phyloP scores from a whole-genome alignment of 1,139 yeast genomes.

The Yamadazyma dendronema region DNA sequence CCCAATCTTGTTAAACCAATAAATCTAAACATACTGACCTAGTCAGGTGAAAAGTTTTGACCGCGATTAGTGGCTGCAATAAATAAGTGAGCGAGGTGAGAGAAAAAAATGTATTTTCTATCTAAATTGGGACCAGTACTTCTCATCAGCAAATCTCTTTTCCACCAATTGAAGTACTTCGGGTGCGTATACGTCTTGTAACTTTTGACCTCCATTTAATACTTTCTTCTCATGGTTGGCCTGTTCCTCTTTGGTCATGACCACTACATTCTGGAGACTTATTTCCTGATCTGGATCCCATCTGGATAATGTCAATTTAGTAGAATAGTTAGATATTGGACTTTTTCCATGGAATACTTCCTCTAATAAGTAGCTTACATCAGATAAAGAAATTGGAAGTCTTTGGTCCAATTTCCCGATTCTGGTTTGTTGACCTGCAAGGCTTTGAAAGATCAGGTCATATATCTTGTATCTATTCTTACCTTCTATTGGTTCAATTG shows the following conservation, averaged over 20 bases:
- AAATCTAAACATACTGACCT: not conserved
- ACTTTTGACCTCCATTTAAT: conserved; percentile 58
- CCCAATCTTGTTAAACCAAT: not conserved
- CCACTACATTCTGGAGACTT: conserved; percentile 71
- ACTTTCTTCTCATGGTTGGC: conserved; percentile 72
- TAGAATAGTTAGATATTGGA: conserved; percentile 80
- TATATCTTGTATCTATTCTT: conserved; percentile 81
- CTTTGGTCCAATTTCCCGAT: conserved; percentile 68
- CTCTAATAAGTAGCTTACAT: conserved; percentile 82
- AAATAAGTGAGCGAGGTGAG: not conserved
- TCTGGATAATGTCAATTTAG: conserved; percentile 72
- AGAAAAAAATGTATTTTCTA: too few species aligned
- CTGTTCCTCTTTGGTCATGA: conserved; percentile 89
- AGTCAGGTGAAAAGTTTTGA: not conserved
- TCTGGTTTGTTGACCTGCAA: conserved; percentile 85
- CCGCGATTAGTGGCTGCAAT: not conserved
- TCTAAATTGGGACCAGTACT: conserved; percentile 59
- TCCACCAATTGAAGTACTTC: conserved; percentile 60
- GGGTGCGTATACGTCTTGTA: conserved; percentile 62
- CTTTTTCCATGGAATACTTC: conserved; percentile 92
- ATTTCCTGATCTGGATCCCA: conserved; percentile 72
- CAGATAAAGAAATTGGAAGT: conserved; percentile 68
- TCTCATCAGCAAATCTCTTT: conserved; percentile 70
- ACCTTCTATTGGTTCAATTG: conserved; percentile 87
- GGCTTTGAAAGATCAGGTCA: conserved; percentile 75